Evolutionary conservation across 2,329 filamentous ascomycete genomes (phyloP), one percentile per base, ranked within the genome.

Genomic region (Xylariales sp.): DNA sequence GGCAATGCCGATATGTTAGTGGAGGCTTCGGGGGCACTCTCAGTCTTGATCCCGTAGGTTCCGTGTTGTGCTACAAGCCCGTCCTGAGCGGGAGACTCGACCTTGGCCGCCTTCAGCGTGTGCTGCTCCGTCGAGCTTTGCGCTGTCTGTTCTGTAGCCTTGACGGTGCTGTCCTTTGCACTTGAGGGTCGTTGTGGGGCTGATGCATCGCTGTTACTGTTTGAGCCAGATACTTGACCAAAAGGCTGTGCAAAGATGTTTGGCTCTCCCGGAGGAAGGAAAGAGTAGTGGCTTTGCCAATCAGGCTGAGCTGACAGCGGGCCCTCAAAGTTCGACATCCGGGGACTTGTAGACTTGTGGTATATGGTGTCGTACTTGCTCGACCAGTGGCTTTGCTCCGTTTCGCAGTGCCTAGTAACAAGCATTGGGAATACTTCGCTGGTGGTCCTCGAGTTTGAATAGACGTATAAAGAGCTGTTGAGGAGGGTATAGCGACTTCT

Each of bases 101-200:
- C 56, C 43, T 65, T 68, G 17, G 61, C 59, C 33, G 63, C 32
- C 64, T 62, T 15, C 69, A 48, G 24, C 64, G 46, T 39, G 55
- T 48, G 23, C 58, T 60, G 23, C 57, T 61, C 52, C 23, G 52
- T 37, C 21, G 48, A 37, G 38, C 47, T 49, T 29, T 49, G 44
- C 23, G 48, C 59, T 51, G 75, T 77, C 52, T 83, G 72, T 51
- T 83, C 78, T 6, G 82, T 78, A 43, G 85, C 68, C 20, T 79
- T 78, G 32, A 88, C 69, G 20, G 73, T 67, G 53, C 57, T 60
- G 33, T 53, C 58, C 24, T 60, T 54, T 33, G 54, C 55, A 41
- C 56, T 58, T 41, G 59, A 54, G 24, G 59, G 60, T 29, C 63
- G 62, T 34, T 62, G 61, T 50, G 63, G 61, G 29, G 52, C 48